Base-by-base conservation (phyloP, 495 filamentous ascomycete species). In the Glutinoglossum americanum region DNA sequence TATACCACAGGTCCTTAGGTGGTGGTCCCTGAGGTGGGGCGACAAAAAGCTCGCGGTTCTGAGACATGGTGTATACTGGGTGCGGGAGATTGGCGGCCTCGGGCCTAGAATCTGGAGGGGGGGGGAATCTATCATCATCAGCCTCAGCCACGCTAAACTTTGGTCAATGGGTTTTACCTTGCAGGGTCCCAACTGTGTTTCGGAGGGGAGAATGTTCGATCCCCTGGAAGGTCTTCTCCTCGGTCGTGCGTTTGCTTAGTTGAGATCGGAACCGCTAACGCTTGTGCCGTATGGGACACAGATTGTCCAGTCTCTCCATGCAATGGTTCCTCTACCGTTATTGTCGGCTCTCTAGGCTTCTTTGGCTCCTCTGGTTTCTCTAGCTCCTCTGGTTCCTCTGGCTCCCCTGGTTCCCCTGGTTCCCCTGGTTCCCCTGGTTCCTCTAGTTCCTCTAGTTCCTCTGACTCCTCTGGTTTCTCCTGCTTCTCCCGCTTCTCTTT, bases 1-100 rank as follows among this genome's bases (percentile, higher is more conserved):
- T 70, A 63, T 89, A 92, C 72, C 80, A 90, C 83, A 92, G 85
- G 59, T 83, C 75, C 64, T 80, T 84, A 1, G 87, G 88, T 17
- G 87, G 85, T 0, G 87, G 87, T 60, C 90, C 89, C 47, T 74
- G 74, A 41, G 74, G 63, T 32, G 89, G 88, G 44, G 87, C 75
- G 59, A 83, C 73, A 65, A 90, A 95, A 23, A 84, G 79, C 49
- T 74, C 69, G 5, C 73, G 70, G 65, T 85, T 80, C 41, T 74
- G 74, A 35, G 81, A 90, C 82, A 92, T 93, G 15, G 73, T 72
- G 67, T 94, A 94, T 32, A 76, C 76, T 59, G 77, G 77, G 19
- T 72, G 70, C 32, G 85, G 82, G 64, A 95, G 79, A 62, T 88
- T 83, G 35, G 74, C 67, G 25, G 84, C 89, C 73, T 94, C 89